Evolutionary conservation across 116 monocot genomes (phyloP).

Genomic region (Thalassia testudinum): DNA sequence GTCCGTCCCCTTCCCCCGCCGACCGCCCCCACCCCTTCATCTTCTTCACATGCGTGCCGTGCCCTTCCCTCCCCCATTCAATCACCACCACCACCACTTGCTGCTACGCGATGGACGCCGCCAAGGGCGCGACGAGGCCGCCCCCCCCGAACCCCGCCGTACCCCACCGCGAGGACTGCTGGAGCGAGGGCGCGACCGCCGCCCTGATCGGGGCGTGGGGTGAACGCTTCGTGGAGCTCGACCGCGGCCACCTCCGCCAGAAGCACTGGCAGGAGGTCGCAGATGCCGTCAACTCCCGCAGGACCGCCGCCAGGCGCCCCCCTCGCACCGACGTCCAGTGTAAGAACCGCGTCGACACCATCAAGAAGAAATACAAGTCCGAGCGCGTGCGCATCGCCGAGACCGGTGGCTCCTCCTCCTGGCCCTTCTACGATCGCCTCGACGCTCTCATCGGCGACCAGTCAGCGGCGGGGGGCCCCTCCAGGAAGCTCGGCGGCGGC

Average conservation of each 20-base stretch:
- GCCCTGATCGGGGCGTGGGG: constrained; percentile 61
- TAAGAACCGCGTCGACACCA: constrained; percentile 55
- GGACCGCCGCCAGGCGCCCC: constrained; percentile 27
- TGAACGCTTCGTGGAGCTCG: constrained; percentile 52
- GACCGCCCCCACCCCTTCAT: not conserved
- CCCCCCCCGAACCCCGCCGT: constrained; percentile 36
- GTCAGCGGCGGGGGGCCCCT: constrained; percentile 4
- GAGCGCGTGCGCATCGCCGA: constrained; percentile 14
- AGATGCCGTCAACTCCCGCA: constrained; percentile 51
- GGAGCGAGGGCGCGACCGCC: constrained; percentile 66
- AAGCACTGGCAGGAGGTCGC: constrained; percentile 77
- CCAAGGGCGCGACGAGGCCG: constrained; percentile 2
- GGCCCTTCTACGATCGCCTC: constrained; percentile 47
- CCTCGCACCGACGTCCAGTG: constrained; percentile 58
- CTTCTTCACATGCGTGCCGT: not conserved
- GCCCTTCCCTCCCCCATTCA: not conserved
- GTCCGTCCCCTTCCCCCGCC: not conserved
- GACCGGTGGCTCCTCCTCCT: constrained; percentile 10
- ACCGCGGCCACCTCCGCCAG: constrained; percentile 57
- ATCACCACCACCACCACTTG: not conserved
- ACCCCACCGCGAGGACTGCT: constrained; percentile 62
- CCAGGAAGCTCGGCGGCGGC: not conserved
- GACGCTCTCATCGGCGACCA: constrained; percentile 36
- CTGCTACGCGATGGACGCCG: not conserved
- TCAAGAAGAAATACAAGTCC: constrained; percentile 11